Base-by-base conservation (phyloP, 1,139 yeast genomes). In the Pichia sp. region DNA sequence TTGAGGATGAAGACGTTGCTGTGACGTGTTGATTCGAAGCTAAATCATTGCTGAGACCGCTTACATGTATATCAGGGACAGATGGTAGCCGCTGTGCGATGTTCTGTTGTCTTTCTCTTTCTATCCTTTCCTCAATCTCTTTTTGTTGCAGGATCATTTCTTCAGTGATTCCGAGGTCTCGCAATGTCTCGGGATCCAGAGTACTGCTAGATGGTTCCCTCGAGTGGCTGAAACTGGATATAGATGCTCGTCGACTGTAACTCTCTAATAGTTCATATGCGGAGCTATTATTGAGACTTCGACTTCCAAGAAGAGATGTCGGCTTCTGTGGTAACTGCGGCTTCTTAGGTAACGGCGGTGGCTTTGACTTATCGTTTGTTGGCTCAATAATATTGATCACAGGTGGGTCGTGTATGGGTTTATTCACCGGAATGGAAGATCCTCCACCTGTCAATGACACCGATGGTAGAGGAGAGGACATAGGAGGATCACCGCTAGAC, bases 321-420 rank as follows among this genome's bases (percentile, higher is more conserved):
- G 41, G 36, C 7, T 27, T 29, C 14, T 30, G 20, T 4, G 39
- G 34, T 18, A 38, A 20, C 4, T 18, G 21, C 20, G 46, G 46
- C 18, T 38, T 29, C 24, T 35, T 38, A 4, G 45, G 42, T 22
- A 41, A 25, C 6, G 28, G 33, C 11, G 44, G 40, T 7, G 42
- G 35, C 22, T 7, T 8, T 4, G 23, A 13, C 15, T 12, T 22
- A 7, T 18, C 29, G 8, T 21, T 20, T 2, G 22, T 16, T 12
- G 35, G 26, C 9, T 32, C 33, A 4, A 29, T 34, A 3, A 34
- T 38, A 4, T 12, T 17, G 6, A 37, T 38, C 17, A 31, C 6
- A 3, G 41, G 29, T 10, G 10, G 23, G 12, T 21, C 18, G 5
- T 21, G 22, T 21, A 11, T 8, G 22, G 11, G 22, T 21, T 21